phyloP scores from a whole-genome alignment of 1,284 basidiomycete genomes.

The Coniferiporia sulphurascens region DNA sequence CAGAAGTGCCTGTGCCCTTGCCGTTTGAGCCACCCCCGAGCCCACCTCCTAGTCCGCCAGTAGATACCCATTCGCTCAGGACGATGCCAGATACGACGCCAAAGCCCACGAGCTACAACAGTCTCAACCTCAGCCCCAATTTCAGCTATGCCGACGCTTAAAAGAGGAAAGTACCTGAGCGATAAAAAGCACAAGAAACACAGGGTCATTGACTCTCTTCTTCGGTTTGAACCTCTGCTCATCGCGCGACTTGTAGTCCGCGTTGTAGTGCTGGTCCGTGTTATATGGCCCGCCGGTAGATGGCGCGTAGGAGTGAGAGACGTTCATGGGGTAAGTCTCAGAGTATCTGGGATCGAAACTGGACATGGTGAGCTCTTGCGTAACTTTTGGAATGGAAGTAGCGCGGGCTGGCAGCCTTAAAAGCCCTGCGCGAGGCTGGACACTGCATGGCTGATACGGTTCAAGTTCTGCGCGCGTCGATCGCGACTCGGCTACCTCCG shows the following conservation, averaged over 20 bases:
- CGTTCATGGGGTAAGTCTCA: constrained; percentile 15
- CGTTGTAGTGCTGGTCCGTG: constrained; percentile 23
- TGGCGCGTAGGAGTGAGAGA: constrained; percentile 30
- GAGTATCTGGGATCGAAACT: constrained; percentile 1
- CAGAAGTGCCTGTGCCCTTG: constrained; percentile 35
- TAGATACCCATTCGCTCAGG: constrained; percentile 56
- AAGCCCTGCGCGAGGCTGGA: too few relatives aligned
- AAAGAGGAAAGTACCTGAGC: constrained; percentile 41
- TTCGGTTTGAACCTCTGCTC: constrained; percentile 66
- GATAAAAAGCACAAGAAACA: constrained; percentile 69
- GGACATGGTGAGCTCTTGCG: background rate
- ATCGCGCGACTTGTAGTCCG: constrained; percentile 49
- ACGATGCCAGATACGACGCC: constrained; percentile 62
- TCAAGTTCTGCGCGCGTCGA: too few relatives aligned
- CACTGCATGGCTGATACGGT: too few relatives aligned
- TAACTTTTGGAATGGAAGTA: too few relatives aligned
- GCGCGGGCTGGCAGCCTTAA: too few relatives aligned
- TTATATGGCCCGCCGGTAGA: constrained; percentile 10
- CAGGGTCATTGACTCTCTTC: constrained; percentile 66
- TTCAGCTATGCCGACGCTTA: background rate
- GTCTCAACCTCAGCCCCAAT: background rate
- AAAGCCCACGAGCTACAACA: constrained; percentile 56
- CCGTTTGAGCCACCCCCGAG: constrained; percentile 43
- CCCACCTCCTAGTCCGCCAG: constrained; percentile 63
- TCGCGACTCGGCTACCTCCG: too few relatives aligned